Evolutionary conservation across 2,329 filamentous ascomycete species (phyloP).

Genomic region (Diplodia corticola): DNA sequence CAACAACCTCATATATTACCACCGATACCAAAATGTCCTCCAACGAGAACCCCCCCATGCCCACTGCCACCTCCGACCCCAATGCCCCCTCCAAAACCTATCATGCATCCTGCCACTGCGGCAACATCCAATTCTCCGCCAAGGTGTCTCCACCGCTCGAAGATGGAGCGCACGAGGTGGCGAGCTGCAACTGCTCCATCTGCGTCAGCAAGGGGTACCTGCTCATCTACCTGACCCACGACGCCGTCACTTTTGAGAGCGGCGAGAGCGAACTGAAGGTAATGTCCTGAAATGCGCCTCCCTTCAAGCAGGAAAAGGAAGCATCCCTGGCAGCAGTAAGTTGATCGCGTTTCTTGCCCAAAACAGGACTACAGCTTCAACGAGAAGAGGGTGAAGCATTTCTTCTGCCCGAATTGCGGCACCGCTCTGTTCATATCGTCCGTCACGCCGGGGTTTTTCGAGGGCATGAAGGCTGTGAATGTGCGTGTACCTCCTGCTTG

Average conservation of each 20-base stretch:
- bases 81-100: constrained; percentile 35
- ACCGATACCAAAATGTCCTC: background rate
- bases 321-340: too few species aligned
- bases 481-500: constrained; percentile 26
- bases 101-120: constrained; percentile 56
- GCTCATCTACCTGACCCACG: constrained; percentile 40
- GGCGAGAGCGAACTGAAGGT: constrained; percentile 1
- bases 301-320: too few species aligned
- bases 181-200: constrained; percentile 56
- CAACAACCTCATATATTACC: background rate
- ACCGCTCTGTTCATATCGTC: constrained; percentile 30
- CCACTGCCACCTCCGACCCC: background rate
- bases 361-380: constrained; percentile 33
- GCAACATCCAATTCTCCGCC: constrained; percentile 52
- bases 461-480: constrained; percentile 31
- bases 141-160: constrained; percentile 51
- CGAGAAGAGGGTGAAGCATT: constrained; percentile 29
- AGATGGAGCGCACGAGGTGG: constrained; percentile 43
- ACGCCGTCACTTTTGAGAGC: constrained; percentile 28
- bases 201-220: constrained; percentile 55
- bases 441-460: constrained; percentile 26
- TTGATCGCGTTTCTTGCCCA: background rate
- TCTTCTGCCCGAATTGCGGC: constrained; percentile 37
- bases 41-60: background rate
- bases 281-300: background rate